Percentiles rank a stretch among this genome's conserved stretches.
phyloP scores from a whole-genome alignment of 2,329 filamentous ascomycete species.

The Monosporascus sp. region DNA sequence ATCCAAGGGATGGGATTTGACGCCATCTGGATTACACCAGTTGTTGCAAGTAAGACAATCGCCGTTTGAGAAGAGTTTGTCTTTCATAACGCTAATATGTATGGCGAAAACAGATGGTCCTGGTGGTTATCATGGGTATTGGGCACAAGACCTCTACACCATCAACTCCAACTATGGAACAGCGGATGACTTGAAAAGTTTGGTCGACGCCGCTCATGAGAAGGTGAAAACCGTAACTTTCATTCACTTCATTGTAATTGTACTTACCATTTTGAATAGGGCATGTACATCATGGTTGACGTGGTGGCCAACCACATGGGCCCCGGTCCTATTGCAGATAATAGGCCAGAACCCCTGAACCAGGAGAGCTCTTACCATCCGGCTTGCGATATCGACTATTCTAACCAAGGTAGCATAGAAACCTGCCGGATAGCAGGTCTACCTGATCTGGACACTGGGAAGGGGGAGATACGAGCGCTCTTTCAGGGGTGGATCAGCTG shows the following conservation, averaged over 20 bases:
- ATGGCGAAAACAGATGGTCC: conserved; percentile 24
- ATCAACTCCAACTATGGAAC: conserved; percentile 58
- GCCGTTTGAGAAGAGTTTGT: not conserved
- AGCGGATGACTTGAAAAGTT: conserved; percentile 50
- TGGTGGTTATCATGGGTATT: conserved; percentile 53
- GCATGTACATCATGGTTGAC: conserved; percentile 41
- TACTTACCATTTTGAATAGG: conserved; percentile 1
- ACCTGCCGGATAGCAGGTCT: conserved; percentile 55
- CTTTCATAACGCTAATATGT: not conserved
- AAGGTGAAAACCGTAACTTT: conserved; percentile 39
- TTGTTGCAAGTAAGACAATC: conserved; percentile 39
- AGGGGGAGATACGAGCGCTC: conserved; percentile 40
- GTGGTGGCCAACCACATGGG: conserved; percentile 51
- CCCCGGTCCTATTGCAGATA: conserved; percentile 44
- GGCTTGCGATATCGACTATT: conserved; percentile 54
- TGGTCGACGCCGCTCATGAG: conserved; percentile 51
- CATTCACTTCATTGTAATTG: not conserved
- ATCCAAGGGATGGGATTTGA: conserved; percentile 58
- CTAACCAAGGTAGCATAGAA: conserved; percentile 41
- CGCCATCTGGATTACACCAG: conserved; percentile 54
- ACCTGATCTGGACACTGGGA: conserved; percentile 57
- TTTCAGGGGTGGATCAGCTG: conserved; percentile 55
- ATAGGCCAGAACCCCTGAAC: conserved; percentile 42
- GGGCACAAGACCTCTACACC: conserved; percentile 43
- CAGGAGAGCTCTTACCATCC: conserved; percentile 54